Evolutionary conservation across 306 rosid genomes (phyloP), one percentile per base, ranked within the genome.

Genomic region (Glycine tomentella): DNA sequence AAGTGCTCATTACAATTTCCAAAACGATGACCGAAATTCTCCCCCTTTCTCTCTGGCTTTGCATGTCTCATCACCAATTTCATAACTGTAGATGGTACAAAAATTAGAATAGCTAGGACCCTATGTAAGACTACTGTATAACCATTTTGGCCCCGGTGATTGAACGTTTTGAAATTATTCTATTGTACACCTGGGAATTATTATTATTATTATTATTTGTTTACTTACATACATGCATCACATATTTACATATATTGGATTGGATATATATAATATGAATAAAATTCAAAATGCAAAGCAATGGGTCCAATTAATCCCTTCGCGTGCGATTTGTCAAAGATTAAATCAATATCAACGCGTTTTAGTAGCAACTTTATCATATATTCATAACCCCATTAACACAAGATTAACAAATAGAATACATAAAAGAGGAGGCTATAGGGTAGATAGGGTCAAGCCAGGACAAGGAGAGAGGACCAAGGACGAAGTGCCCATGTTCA

Each of bases 281-380:
- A 51, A 80, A 25, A 38, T 66, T 84, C 75, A 71, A 81, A 72
- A 83, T 77, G 69, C 44, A 72, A 67, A 86, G 76, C 73, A 84
- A 82, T 81, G 84, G 85, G 85, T 72, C 82, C 83, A 71, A 66
- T 81, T 63, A 33, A 76, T 83, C 31, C 50, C 71, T 69, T 77
- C 75, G 88, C 89, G 85, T 90, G 88, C 80, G n/a, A 79, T 80
- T 86, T 83, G 93, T 89, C 93, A 92, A 90, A 86, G 85, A 78
- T 70, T 74, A 85, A 25, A 88, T 85, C 79, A 67, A 77, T 59
- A 61, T 86, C n/a, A 86, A 91, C 90, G 86, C 92, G 91, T 86
- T 80, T 83, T 78, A 50, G 68, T 25, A 72, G 53, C 66, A 42
- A 80, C 90, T 82, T 79, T 82, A 55, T 80, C 20, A 61, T 50